Base-by-base conservation (phyloP, 345 rosid genomes). In the Heritiera fomes region DNA sequence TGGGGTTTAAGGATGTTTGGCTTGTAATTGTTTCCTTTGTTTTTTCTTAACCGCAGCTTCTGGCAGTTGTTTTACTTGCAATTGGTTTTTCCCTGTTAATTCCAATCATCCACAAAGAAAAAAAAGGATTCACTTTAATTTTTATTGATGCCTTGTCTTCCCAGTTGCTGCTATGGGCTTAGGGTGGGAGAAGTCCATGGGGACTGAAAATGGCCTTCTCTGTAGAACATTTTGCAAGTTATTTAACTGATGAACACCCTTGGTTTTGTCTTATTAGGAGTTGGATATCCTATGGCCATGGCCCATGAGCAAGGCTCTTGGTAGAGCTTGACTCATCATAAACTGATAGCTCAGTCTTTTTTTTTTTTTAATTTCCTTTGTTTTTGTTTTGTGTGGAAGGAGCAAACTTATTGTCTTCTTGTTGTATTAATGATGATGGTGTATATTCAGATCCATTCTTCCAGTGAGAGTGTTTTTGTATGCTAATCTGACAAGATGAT, bases 221-320 rank as follows among this genome's bases (percentile, higher is more conserved):
- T 17, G 6, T 17, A 34, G 10, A 65, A 38, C 40, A 34, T 6
- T 65, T 32, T 65, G 8, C 43, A 2, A 34, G 4, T 34, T 65
- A 32, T 46, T 65, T 13, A 38, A 34, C 18, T 38, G 23, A 65
- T 65, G 23, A 65, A 14, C 10, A 40, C 5, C 23, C 46, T 34
- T 72, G 62, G 75, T n/a, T 45, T 68, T 15, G 23, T 14, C 34
- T 30, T 72, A 32, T 34, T 17, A 53, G 45, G 15, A 18, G 23
- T 30, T 28, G 43, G n/a, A 32, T 52, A 13, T 71, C 14, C 74
- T 70, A 49, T 50, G 45, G 59, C 43, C 56, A 71, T 49, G 75
- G 75, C 38, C 38, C 38, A 34, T 34, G 38, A 34, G 18, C 70
- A 52, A 72, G 23, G 41, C 41, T 30, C 3, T 30, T 15, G 32